A percentile compares a stretch with the other conserved stretches of the same genome.
phyloP scores from a whole-genome alignment of 768 basidiomycete genomes.

The Suillus lakei region DNA sequence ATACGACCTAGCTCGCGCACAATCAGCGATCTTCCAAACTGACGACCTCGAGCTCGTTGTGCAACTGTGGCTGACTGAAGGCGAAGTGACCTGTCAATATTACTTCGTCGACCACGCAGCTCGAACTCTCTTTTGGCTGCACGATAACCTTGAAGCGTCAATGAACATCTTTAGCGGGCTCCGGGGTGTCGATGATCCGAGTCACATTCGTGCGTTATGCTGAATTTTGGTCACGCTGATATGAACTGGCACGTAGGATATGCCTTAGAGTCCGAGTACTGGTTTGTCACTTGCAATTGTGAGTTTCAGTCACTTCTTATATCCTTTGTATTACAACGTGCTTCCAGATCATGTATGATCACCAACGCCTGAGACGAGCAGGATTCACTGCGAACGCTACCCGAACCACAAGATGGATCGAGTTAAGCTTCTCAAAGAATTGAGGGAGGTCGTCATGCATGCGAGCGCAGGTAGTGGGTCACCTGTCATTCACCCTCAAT shows the following conservation, averaged over 20 bases:
- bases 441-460: slow-evolving; percentile 10
- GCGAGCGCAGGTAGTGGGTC: slow-evolving; percentile 12
- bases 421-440: slow-evolving; percentile 8
- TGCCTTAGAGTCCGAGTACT: slow-evolving; percentile 12
- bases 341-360: not conserved
- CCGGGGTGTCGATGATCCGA: not conserved
- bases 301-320: not conserved
- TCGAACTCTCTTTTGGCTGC: slow-evolving; percentile 9
- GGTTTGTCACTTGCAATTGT: slow-evolving; percentile 6
- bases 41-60: not conserved
- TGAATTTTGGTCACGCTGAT: not conserved
- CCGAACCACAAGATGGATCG: slow-evolving; percentile 5
- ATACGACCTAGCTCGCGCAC: not conserved
- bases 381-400: slow-evolving; percentile 13
- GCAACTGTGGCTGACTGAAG: not conserved
- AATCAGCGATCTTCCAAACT: not conserved
- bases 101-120: slow-evolving; percentile 10
- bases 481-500: not conserved
- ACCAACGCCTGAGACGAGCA: not conserved
- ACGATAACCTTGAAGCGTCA: not conserved
- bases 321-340: not conserved
- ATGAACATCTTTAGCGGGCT: slow-evolving; percentile 2
- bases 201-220: slow-evolving; percentile 8
- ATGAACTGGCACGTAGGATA: slow-evolving; percentile 3
- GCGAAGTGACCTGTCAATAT: slow-evolving; percentile 2